These are phyloP conservation scores for Tranzscheliella williamsii DNA, from an alignment of 1,284 basidiomycete genomes.

Conservation along the genomic window DNA sequence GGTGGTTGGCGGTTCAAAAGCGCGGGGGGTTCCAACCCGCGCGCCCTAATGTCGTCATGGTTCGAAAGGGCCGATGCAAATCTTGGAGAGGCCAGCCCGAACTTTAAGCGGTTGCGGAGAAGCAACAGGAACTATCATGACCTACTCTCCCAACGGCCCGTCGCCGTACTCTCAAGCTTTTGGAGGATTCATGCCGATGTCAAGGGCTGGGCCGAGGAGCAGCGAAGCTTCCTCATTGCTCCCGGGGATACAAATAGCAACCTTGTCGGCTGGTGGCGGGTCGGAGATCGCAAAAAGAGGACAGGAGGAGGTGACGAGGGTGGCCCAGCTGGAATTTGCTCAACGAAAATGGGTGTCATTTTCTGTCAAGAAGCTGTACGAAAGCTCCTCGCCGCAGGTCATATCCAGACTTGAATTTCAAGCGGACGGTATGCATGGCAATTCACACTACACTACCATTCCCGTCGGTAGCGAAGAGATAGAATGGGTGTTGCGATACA, in stretches of 20 bases:
- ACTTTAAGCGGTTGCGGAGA: conserved; percentile 17
- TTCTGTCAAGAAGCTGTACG: conserved; percentile 46
- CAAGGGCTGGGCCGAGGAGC: conserved; percentile 38
- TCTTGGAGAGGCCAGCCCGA: conserved; percentile 21
- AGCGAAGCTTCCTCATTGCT: conserved; percentile 19
- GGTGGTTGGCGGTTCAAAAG: conserved; percentile 34
- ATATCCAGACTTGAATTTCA: no score
- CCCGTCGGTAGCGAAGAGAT: no score
- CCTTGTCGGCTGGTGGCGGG: conserved; percentile 49
- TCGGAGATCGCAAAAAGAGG: conserved; percentile 24
- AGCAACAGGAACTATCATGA: conserved; percentile 5
- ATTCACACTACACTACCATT: no score
- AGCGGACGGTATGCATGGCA: no score
- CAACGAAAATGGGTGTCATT: conserved; percentile 32
- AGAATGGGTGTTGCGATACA: no score
- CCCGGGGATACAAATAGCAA: conserved; percentile 20
- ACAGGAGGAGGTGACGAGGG: conserved; percentile 39
- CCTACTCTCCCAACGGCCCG: conserved; percentile 23
- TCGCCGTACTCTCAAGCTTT: conserved; percentile 44
- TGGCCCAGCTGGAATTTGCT: conserved; percentile 39
- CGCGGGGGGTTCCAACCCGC: conserved; percentile 29
- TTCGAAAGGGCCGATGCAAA: conserved; percentile 42
- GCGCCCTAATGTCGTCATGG: conserved; percentile 35
- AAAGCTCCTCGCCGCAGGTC: conserved; percentile 38
- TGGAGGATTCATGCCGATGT: conserved; percentile 45